These are phyloP conservation scores for Apiotrichum gracile DNA, from an alignment of 1,284 basidiomycete species.

Conservation along the genomic window DNA sequence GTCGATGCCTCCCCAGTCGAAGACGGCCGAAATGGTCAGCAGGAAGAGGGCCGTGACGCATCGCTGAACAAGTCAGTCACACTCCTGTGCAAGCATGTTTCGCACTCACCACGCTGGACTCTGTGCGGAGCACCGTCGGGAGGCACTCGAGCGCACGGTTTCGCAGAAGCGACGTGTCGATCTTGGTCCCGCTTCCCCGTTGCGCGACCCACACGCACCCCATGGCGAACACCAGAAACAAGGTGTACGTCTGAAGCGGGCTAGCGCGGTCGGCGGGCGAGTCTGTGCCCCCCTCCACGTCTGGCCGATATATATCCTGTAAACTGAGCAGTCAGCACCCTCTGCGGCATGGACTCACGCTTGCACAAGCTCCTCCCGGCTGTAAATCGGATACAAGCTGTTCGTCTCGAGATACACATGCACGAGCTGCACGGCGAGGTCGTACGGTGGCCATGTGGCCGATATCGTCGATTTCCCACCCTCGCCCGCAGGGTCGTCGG, in stretches of 20 bases:
- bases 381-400: slow-evolving; percentile 1
- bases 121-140: slow-evolving; percentile 2
- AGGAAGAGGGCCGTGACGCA: slow-evolving; percentile 1
- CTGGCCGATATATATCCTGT: not conserved
- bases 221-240: slow-evolving; percentile 4
- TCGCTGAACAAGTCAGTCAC: not conserved
- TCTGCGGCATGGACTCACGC: not conserved
- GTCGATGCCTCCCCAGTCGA: slow-evolving; percentile 8
- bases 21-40: slow-evolving; percentile 1
- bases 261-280: not conserved
- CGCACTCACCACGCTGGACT: slow-evolving; percentile 3
- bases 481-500: not conserved
- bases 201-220: slow-evolving; percentile 2
- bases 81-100: not conserved
- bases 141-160: slow-evolving; percentile 2
- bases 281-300: not conserved
- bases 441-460: slow-evolving; percentile 8
- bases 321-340: not conserved
- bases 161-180: slow-evolving; percentile 8
- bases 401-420: slow-evolving; percentile 6
- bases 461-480: not conserved
- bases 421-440: slow-evolving; percentile 1
- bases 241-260: slow-evolving; percentile 6
- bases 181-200: not conserved
- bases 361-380: not conserved